Base-by-base conservation (phyloP, 139 green algal species). In the Chlamydomonas incerta region DNA sequence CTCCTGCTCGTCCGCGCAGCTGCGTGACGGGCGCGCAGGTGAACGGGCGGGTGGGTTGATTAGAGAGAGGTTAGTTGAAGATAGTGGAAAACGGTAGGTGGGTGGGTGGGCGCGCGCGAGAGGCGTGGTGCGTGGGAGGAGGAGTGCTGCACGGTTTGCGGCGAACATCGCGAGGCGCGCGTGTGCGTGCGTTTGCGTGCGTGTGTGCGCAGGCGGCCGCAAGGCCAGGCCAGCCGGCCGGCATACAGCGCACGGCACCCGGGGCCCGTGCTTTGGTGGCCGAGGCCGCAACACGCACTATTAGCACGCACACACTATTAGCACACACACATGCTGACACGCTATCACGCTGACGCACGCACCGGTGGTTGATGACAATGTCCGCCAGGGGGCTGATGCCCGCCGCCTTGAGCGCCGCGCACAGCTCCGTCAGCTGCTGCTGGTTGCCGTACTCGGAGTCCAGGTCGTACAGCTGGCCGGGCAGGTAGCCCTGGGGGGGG, bases 381-480 rank as follows among this genome's bases (percentile, higher is more conserved):
- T 74, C 66, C 6, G 60, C 46, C 33, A 79, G 65, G 37, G 80
- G 71, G 2, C 29, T n/a, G 15, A 89, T 72, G 47, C 83, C 63
- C 23, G 41, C 46, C 0, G 41, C 31, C 24, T 52, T 34, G 52
- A 83, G 31, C 0, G 85, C 85, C 62, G 41, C 41, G 41, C 41
- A 50, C 34, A 83, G 63, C 46, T 65, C 47, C 35, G 74, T 70
- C 63, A 87, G 76, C 75, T 88, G 69, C 9, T 66, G 41, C 62
- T 80, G 74, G 67, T 37, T 80, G 35, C 82, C 83, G 23, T 85
- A 80, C 29, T 82, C 82, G 33, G 55, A 47, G n/a, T 63, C 69
- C 24, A 77, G 85, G 77, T 95, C 90, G 92, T 97, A 98, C 52
- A 97, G 90, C 88, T 98, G 95, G 0, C 92, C 86, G 8, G 93